Evolutionary conservation across 2,329 filamentous ascomycete genomes (phyloP), one percentile per base, ranked within the genome.

Genomic region (Alternaria atra): DNA sequence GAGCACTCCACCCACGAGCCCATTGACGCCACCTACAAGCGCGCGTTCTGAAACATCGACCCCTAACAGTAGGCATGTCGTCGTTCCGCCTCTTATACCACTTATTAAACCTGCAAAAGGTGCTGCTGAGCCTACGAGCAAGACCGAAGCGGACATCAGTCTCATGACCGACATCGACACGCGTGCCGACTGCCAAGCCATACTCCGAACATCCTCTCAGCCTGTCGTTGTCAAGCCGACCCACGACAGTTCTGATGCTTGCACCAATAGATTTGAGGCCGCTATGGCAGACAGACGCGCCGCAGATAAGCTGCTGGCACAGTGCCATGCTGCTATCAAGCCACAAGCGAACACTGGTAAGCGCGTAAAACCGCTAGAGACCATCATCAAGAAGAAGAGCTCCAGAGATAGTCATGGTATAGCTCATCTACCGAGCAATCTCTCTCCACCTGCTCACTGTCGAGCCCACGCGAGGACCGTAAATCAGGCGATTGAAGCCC

Each of bases 241-340:
- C 20, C 10, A 29, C 6, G 13, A 13, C 29, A 37, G 12, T 20
- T 17, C 34, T 6, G 23, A 56, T 37, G 12, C 46, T 13, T 10
- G 39, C 10, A 15, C 39, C 2, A 23, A n/a, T 17, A 30, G 32
- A 30, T n/a, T 56, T 7, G 42, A 44, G 8, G 35, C 29, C 12
- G 48, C 48, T 10, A 30, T 60, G 7, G 52, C 25, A 4, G 48
- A 15, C 20, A 47, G 60, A 35, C 52, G 42, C 3, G 52, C 53
- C 3, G 60, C 60, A 25, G 60, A 63, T 20, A 53, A 53, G 43
- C 32, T 63, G 20, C 37, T 63, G 9, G 30, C 50, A 6, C 52
- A 57, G 25, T 57, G 53, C 34, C 61, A 63, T 32, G 42, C 58
- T 23, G 55, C 37, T 3, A 58, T 64, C 10, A 55, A 55, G 29